Evolutionary conservation across 495 filamentous ascomycete genomes (phyloP).

Genomic region (Annulohypoxylon stygium): DNA sequence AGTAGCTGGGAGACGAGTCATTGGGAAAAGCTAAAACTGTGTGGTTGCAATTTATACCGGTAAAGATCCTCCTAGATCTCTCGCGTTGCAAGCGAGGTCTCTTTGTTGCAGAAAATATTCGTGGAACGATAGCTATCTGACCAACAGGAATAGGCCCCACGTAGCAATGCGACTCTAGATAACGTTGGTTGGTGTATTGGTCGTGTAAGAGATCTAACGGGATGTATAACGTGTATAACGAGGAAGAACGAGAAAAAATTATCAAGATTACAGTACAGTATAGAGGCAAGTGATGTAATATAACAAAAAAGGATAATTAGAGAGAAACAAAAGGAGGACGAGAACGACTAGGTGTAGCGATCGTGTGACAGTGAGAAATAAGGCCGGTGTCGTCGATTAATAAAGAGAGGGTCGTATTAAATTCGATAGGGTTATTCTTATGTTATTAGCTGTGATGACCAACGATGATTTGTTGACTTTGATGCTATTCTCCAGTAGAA

Average conservation of each 20-base stretch:
- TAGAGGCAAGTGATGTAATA: neutral
- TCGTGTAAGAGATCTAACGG: neutral
- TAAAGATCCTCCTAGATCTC: neutral
- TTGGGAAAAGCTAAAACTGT: conserved; percentile 14
- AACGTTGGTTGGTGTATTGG: neutral
- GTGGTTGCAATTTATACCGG: conserved; percentile 15
- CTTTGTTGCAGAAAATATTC: conserved; percentile 4
- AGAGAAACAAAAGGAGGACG: neutral
- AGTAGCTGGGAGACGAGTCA: conserved; percentile 39
- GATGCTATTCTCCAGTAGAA: neutral
- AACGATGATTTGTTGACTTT: conserved; percentile 6
- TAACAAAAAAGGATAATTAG: neutral
- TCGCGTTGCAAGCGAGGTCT: conserved; percentile 3
- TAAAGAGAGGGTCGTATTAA: conserved; percentile 20
- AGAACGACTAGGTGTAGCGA: conserved; percentile 2
- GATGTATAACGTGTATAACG: neutral
- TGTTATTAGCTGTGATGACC: conserved; percentile 6
- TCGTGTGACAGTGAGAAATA: conserved; percentile 7
- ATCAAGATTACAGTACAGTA: conserved; percentile 5
- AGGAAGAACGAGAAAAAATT: neutral
- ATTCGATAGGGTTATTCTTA: conserved; percentile 14
- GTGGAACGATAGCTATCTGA: conserved; percentile 15
- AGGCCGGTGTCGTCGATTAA: conserved; percentile 9
- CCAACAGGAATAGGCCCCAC: conserved; percentile 18
- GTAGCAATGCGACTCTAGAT: conserved; percentile 13